phyloP scores from a whole-genome alignment of 441 rosid species.

The Gossypium laxum region DNA sequence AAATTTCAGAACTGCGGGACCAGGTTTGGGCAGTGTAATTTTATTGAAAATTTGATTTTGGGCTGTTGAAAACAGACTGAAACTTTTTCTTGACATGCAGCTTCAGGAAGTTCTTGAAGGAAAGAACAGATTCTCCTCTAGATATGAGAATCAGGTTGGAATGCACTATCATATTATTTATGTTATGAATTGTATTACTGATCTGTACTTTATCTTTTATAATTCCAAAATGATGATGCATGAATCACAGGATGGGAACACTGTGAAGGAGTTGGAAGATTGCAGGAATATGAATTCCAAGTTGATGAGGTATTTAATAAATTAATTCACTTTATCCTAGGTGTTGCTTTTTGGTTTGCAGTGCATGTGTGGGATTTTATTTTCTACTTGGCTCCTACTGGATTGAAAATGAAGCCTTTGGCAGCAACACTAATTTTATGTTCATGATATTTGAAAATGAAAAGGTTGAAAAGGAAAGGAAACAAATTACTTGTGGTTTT shows the following conservation, averaged over 20 bases:
- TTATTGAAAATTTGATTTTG: neutral
- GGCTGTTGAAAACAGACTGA: slow-evolving; percentile 17
- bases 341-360: neutral
- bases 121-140: slow-evolving; percentile 25
- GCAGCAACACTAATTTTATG: neutral
- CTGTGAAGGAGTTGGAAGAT: slow-evolving; percentile 50
- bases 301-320: slow-evolving; percentile 49
- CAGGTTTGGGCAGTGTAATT: slow-evolving; percentile 43
- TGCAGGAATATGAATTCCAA: slow-evolving; percentile 58
- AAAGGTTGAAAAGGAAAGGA: neutral
- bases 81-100: slow-evolving; percentile 30
- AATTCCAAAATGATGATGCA: neutral
- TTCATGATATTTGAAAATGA: neutral
- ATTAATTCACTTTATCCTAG: slow-evolving; percentile 9
- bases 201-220: slow-evolving; percentile 13
- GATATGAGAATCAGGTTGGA: slow-evolving; percentile 38
- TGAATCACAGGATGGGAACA: slow-evolving; percentile 39
- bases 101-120: slow-evolving; percentile 44
- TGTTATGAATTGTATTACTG: slow-evolving; percentile 14
- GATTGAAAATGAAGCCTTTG: slow-evolving; percentile 1
- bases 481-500: neutral
- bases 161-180: slow-evolving; percentile 15
- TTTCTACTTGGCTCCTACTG: slow-evolving; percentile 5
- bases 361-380: neutral
- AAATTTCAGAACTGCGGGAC: slow-evolving; percentile 57